Evolutionary conservation across 805 yeast genomes (phyloP).

Genomic region (Candida qinlingensis): DNA sequence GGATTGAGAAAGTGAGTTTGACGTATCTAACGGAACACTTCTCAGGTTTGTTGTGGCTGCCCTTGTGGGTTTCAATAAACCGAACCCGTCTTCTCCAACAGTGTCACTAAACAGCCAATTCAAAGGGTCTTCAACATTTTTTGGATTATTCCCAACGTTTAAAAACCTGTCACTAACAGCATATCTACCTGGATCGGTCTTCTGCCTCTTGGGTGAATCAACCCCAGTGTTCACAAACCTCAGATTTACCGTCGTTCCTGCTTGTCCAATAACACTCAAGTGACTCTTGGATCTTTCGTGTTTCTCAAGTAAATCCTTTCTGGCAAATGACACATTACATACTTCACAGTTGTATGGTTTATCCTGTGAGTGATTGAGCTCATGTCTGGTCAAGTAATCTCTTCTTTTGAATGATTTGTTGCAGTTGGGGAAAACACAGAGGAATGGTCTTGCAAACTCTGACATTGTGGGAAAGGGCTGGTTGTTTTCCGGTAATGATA

Average conservation of each 20-base stretch:
- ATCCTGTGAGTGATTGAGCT: constrained; percentile 25
- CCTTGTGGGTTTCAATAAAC: neutral
- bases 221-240: neutral
- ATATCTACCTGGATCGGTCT: neutral
- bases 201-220: neutral
- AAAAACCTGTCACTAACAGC: neutral
- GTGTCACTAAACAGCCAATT: neutral
- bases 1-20: neutral
- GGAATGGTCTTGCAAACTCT: neutral
- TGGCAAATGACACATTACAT: constrained; percentile 26
- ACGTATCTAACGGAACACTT: neutral
- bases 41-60: too few species aligned
- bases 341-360: constrained; percentile 26
- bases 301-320: constrained; percentile 30
- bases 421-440: constrained; percentile 17
- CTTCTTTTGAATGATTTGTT: constrained; percentile 29
- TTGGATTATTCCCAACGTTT: neutral
- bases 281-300: constrained; percentile 25
- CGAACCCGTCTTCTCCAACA: neutral
- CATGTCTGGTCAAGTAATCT: constrained; percentile 30
- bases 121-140: neutral
- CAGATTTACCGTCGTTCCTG: neutral
- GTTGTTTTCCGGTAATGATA: too few species aligned
- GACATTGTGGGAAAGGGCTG: too few species aligned
- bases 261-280: neutral